A percentile compares a stretch with the other conserved stretches of the same genome.
Conservation (phyloP, 2,329 filamentous ascomycete species). For the Aspergillus fructus region DNA sequence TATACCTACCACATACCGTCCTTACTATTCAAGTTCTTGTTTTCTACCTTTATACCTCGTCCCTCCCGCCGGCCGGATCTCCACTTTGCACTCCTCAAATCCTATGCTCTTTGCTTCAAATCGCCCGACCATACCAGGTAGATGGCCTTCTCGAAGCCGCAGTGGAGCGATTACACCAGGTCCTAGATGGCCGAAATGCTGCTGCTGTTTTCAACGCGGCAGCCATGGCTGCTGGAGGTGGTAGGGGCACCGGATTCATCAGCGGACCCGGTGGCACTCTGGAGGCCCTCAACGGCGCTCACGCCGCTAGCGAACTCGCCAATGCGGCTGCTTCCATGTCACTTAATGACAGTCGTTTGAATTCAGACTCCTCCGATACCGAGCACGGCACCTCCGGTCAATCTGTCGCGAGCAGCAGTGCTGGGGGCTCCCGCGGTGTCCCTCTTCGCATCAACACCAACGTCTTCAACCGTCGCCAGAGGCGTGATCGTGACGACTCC, state of each 20-base stretch:
- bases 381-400: conserved; percentile 32
- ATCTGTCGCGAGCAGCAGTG: conserved; percentile 32
- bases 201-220: conserved; percentile 98
- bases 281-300: conserved; percentile 41
- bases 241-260: conserved; percentile 72
- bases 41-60: conserved; percentile 90
- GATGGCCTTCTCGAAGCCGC: conserved; percentile 91
- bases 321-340: conserved; percentile 22
- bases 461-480: conserved; percentile 27
- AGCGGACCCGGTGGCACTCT: conserved; percentile 52
- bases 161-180: conserved; percentile 82
- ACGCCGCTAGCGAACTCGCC: conserved; percentile 25
- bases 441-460: conserved; percentile 44
- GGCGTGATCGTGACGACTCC: conserved; percentile 36
- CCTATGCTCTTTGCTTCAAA: conserved; percentile 88
- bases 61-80: conserved; percentile 73
- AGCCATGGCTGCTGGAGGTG: conserved; percentile 94
- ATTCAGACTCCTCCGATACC: conserved; percentile 42
- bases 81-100: conserved; percentile 90
- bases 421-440: conserved; percentile 29
- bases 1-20: conserved; percentile 91
- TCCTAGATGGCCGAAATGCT: conserved; percentile 89
- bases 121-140: conserved; percentile 88
- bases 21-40: conserved; percentile 86
- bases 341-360: conserved; percentile 30